Percentiles rank a stretch among this genome's conserved stretches.
These are phyloP conservation scores for Lodderomyces metapsilosis DNA, from an alignment of 1,139 yeast genomes.

Conservation along the genomic window DNA sequence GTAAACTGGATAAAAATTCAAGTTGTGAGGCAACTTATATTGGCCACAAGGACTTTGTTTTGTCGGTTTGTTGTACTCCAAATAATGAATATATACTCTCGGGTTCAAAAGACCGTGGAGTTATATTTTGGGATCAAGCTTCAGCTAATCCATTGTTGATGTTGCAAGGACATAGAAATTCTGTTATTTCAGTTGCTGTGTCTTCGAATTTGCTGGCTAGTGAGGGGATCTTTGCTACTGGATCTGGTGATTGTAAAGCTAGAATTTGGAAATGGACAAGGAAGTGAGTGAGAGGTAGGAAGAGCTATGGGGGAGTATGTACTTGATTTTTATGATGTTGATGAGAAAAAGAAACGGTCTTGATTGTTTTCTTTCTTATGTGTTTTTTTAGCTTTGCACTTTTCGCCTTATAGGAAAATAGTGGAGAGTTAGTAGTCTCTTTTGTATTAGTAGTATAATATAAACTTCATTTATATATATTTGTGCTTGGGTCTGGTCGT, in stretches of 20 bases:
- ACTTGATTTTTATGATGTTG: no score
- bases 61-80: slow-evolving; percentile 92
- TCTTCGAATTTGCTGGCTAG: slow-evolving; percentile 70
- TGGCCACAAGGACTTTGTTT: slow-evolving; percentile 95
- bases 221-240: slow-evolving; percentile 89
- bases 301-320: no score
- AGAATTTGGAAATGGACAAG: slow-evolving; percentile 84
- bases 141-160: slow-evolving; percentile 91
- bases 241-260: slow-evolving; percentile 97
- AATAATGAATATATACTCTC: slow-evolving; percentile 89
- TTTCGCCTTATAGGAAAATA: no score
- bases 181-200: slow-evolving; percentile 93
- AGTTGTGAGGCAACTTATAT: slow-evolving; percentile 89
- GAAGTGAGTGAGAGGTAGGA: slow-evolving; percentile 9
- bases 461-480: slow-evolving; percentile 3
- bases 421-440: no score
- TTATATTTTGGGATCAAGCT: slow-evolving; percentile 92
- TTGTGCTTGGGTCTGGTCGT: no score
- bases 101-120: slow-evolving; percentile 97
- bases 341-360: background rate
- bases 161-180: slow-evolving; percentile 96
- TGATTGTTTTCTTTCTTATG: no score
- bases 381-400: no score
- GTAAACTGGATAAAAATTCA: slow-evolving; percentile 55
- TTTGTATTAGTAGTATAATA: slow-evolving; percentile 8